Conservation (phyloP, 1,284 basidiomycete species). For the Trichosporon sp. region DNA sequence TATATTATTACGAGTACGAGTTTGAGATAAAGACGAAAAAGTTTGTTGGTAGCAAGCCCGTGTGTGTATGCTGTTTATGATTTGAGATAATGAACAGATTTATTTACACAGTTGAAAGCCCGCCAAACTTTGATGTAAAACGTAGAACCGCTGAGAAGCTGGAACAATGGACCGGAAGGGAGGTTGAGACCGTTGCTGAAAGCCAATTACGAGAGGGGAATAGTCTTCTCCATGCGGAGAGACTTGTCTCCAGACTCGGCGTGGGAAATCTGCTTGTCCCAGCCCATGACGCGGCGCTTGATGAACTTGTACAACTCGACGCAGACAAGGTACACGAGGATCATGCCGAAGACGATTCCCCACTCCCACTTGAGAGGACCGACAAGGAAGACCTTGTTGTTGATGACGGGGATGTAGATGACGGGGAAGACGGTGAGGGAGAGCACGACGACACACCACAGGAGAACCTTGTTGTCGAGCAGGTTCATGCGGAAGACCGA, state of each 20-base stretch:
- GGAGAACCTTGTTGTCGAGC: conserved; percentile 54
- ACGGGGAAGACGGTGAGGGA: conserved; percentile 42
- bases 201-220: too few species aligned
- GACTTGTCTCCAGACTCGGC: conserved; percentile 34
- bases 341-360: conserved; percentile 48
- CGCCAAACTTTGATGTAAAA: too few species aligned
- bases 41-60: too few species aligned
- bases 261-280: conserved; percentile 7
- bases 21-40: too few species aligned
- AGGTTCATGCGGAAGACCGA: conserved; percentile 53
- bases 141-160: too few species aligned
- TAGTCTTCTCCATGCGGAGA: conserved; percentile 37
- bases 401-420: conserved; percentile 48
- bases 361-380: conserved; percentile 45
- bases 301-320: conserved; percentile 40
- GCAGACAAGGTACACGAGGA: conserved; percentile 38
- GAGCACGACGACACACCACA: conserved; percentile 50
- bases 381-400: conserved; percentile 45
- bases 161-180: too few species aligned
- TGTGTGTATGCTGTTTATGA: too few species aligned
- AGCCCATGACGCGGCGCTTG: conserved; percentile 29
- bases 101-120: too few species aligned
- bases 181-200: not conserved
- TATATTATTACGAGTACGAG: too few species aligned
- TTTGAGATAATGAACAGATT: too few species aligned